Evolutionary conservation across 2,329 filamentous ascomycete species (phyloP).

Genomic region (Cryoendolithus antarcticus): DNA sequence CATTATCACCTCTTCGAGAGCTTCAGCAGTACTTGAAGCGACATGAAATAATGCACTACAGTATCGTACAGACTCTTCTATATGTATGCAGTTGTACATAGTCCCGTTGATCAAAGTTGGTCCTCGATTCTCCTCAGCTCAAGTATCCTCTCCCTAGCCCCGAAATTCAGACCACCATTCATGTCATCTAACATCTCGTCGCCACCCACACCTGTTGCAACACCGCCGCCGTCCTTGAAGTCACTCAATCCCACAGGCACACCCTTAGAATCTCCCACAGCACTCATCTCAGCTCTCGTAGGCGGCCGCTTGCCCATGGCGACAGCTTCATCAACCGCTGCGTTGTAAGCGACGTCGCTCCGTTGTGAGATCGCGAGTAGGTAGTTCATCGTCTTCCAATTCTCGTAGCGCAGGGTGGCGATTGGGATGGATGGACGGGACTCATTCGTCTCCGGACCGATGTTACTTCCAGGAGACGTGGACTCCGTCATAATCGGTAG

Average conservation of each 20-base stretch:
- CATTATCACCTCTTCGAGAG: too few relatives aligned
- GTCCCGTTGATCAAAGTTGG: too few relatives aligned
- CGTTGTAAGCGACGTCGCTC: constrained; percentile 15
- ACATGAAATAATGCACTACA: too few relatives aligned
- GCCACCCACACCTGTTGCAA: background rate
- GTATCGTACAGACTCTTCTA: too few relatives aligned
- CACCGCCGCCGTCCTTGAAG: too few relatives aligned
- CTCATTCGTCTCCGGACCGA: too few relatives aligned
- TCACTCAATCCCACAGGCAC: too few relatives aligned
- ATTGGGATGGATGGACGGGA: constrained; percentile 27
- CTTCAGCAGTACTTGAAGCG: too few relatives aligned
- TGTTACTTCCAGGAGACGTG: too few relatives aligned
- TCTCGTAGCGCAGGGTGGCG: constrained; percentile 35
- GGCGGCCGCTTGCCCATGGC: constrained; percentile 13
- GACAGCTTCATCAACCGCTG: constrained; percentile 18
- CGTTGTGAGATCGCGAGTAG: constrained; percentile 25
- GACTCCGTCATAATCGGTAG: too few relatives aligned
- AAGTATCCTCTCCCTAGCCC: constrained; percentile 1
- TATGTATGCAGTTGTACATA: too few relatives aligned
- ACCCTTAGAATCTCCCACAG: too few relatives aligned
- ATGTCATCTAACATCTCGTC: constrained; percentile 1
- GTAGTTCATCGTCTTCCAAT: constrained; percentile 37
- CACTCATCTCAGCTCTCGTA: background rate
- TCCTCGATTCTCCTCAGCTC: constrained; percentile 2
- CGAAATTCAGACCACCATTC: background rate